Evolutionary conservation across 805 yeast genomes (phyloP), one percentile per base, ranked within the genome.

Genomic region (Groenewaldozyma tartarivorans): DNA sequence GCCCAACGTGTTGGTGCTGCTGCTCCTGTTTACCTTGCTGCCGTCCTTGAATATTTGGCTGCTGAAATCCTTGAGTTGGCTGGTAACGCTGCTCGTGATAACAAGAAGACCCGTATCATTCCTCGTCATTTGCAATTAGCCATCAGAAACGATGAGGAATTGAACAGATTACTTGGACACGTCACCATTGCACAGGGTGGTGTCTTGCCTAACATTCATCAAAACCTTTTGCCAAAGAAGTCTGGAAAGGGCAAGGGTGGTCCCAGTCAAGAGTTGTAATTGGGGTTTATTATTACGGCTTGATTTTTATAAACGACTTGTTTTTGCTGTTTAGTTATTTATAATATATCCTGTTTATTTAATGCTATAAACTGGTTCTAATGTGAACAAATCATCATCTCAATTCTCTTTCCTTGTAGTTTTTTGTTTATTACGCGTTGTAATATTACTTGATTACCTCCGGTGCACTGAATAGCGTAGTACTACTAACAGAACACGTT

Each of bases 131-230:
- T 88, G 71, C 96, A 88, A 72, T 77, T 88, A 60, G 97, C 97
- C 68, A 88, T 88, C 76, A 85, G 97, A 78, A 90, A 88, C 65
- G 97, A 90, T 77, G 96, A 90, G 72, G 96, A 90, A 72, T 78
- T 90, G 69, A 88, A 90, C 84, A 87, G 84, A 69, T 77, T 88
- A 59, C 75, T 90, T 53, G 79, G 81, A 51, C 86, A 86, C 66
- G 98, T 90, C 53, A 88, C 96, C 52, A 90, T 88, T 60, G 96
- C 96, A 55, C 94, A 87, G 71, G 96, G 96, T 81, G 96, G 96
- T 84, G 96, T 90, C 58, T 77, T 88, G 69, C 96, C 96, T 74
- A 85, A 86, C 80, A 84, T 87, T 64, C 95, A 85, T 73, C 86
- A 80, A 71, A 80, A 81, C 74, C 80, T 88, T 67, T 79, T 88